Evolutionary conservation across 495 filamentous ascomycete species (phyloP).

Genomic region (Cercophora scortea): DNA sequence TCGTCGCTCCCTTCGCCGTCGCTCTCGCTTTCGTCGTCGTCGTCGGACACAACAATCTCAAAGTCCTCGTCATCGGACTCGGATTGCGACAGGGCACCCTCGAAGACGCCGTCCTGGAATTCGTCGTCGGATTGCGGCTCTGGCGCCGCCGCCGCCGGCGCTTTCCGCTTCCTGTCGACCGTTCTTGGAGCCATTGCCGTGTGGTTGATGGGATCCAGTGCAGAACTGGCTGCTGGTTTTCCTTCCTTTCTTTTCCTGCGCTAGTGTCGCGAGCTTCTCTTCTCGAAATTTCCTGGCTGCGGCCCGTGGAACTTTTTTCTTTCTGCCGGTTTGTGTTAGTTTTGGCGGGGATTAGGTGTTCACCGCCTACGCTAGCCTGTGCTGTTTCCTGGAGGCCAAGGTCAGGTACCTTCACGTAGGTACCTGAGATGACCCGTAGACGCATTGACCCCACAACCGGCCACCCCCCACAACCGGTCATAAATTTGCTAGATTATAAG

Average conservation of each 20-base stretch:
- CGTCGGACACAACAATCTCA: slow-evolving; percentile 8
- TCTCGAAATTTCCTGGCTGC: slow-evolving; percentile 11
- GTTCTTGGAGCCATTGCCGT: slow-evolving; percentile 31
- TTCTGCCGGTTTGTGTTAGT: slow-evolving; percentile 19
- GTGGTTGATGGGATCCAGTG: slow-evolving; percentile 11
- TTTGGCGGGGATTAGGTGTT: slow-evolving; percentile 12
- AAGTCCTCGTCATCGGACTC: slow-evolving; percentile 21
- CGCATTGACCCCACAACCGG: too few relatives aligned
- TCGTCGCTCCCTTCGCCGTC: slow-evolving; percentile 11
- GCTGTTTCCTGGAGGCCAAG: too few relatives aligned
- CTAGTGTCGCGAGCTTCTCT: slow-evolving; percentile 1
- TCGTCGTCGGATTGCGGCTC: slow-evolving; percentile 28
- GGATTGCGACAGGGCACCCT: slow-evolving; percentile 26
- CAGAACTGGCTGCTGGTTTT: not conserved
- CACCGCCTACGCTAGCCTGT: slow-evolving; percentile 18
- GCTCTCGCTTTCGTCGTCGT: slow-evolving; percentile 16
- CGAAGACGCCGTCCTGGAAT: slow-evolving; percentile 19
- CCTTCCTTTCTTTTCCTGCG: too few relatives aligned
- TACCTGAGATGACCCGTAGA: too few relatives aligned
- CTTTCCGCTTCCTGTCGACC: slow-evolving; percentile 37
- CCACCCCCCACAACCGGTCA: too few relatives aligned
- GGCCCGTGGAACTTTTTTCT: slow-evolving; percentile 16
- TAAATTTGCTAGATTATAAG: too few relatives aligned
- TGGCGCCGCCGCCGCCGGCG: slow-evolving; percentile 22
- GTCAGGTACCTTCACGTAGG: too few relatives aligned